A percentile compares a stretch with the other conserved stretches of the same genome.
Conservation (phyloP, 2,329 filamentous ascomycete genomes). For the Hymenoscyphus albidus region DNA sequence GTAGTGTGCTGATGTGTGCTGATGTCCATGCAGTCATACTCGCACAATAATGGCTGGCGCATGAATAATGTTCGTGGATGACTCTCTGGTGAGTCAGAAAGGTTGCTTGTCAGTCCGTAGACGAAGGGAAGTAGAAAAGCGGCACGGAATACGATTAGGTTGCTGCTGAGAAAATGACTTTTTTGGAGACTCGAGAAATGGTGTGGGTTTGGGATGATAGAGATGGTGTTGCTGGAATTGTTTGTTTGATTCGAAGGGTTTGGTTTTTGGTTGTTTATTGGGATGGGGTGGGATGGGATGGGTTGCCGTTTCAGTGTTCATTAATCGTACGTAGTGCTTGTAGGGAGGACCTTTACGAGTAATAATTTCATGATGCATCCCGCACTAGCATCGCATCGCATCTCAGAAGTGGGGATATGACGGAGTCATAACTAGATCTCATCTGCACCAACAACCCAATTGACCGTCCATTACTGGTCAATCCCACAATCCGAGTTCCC, state of each 20-base stretch:
- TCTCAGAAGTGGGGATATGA: background rate
- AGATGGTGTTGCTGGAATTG: too few relatives aligned
- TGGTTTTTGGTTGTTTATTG: background rate
- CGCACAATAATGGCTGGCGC: background rate
- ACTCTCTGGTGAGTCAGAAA: conserved; percentile 2
- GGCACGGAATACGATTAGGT: background rate
- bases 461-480: background rate
- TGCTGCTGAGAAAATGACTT: too few relatives aligned
- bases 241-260: background rate
- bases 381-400: background rate
- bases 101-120: background rate
- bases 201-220: background rate
- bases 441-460: background rate
- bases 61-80: background rate
- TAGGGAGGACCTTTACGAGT: too few relatives aligned
- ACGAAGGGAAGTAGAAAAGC: too few relatives aligned
- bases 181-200: background rate
- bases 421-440: background rate
- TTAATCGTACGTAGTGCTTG: too few relatives aligned
- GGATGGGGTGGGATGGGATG: background rate
- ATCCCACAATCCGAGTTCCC: background rate
- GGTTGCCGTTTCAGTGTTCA: background rate
- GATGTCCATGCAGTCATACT: background rate
- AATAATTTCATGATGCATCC: background rate
- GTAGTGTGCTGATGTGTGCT: background rate